A percentile compares a stretch with the other conserved stretches of the same genome.
Evolutionary conservation across 1,284 basidiomycete species (phyloP).

Genomic region (Apiotrichum akiyoshidainum): DNA sequence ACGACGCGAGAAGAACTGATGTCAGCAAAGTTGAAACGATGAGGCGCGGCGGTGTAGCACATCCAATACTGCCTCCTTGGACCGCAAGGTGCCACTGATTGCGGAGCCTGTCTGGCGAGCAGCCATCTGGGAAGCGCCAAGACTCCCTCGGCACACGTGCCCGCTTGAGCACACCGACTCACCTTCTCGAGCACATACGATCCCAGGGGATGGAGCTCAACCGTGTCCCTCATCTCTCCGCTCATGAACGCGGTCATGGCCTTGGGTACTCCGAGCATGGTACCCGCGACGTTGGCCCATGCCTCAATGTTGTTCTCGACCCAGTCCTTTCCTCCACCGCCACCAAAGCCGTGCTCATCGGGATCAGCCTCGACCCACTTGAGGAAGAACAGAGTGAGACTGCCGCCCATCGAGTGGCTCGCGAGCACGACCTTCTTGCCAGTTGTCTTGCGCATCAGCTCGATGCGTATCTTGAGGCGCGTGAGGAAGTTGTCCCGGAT

Average conservation of each 20-base stretch:
- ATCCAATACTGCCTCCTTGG: too few relatives aligned
- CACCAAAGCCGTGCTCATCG: conserved; percentile 60
- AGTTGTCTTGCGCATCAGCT: conserved; percentile 70
- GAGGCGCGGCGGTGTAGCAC: too few relatives aligned
- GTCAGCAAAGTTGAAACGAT: neutral
- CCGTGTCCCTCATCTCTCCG: conserved; percentile 93
- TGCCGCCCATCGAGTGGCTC: conserved; percentile 81
- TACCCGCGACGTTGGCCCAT: conserved; percentile 80
- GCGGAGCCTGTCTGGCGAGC: neutral
- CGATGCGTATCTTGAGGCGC: conserved; percentile 76
- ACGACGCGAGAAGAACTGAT: conserved; percentile 74
- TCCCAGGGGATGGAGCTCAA: conserved; percentile 61
- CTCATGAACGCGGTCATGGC: conserved; percentile 94
- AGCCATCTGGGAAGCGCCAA: too few relatives aligned
- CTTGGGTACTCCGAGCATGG: conserved; percentile 75
- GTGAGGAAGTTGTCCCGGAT: conserved; percentile 91
- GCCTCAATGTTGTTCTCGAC: conserved; percentile 83
- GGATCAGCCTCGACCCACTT: conserved; percentile 91
- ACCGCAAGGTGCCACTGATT: too few relatives aligned
- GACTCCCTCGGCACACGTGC: too few relatives aligned
- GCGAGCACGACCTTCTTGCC: conserved; percentile 80
- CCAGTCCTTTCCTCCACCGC: conserved; percentile 78
- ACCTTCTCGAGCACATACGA: conserved; percentile 56
- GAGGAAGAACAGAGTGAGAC: conserved; percentile 56
- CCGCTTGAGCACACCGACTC: conserved; percentile 27